Evolutionary conservation across 2,329 filamentous ascomycete genomes (phyloP), one percentile per base, ranked within the genome.

Genomic region (Phialocephala subalpina): DNA sequence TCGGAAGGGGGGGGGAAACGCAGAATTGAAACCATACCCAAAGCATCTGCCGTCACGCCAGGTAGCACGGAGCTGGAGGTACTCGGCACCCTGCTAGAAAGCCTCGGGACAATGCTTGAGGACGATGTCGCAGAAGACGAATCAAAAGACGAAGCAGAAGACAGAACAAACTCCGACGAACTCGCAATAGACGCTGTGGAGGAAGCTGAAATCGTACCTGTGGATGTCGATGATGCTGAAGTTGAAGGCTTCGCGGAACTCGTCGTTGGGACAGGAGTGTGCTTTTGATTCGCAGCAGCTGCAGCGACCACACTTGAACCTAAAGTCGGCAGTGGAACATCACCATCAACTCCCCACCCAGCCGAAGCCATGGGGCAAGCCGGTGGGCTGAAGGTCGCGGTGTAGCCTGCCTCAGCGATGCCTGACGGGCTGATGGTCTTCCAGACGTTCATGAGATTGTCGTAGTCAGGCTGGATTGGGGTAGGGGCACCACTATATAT

Each of bases 391-490:
- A 89, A 82, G 1, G 80, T 83, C 3, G 89, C 82, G 25, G 84
- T 84, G 79, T 97, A 92, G 36, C 85, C 85, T 1, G 85, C 83
- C 60, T 85, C 84, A 38, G 84, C 82, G 40, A 94, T 85, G 25
- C 92, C 91, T 0, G 86, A 86, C 0, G 93, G 20, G 81, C 84
- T 66, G 52, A 92, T 80, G 2, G 86, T 90, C 5, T 89, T 89
- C 93, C 93, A 97, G 72, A 92, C 89, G 22, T 81, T 83, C 80
- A 89, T 88, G 66, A 97, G 84, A 76, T 95, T 96, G 72, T 82
- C 77, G 76, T 94, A 97, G 75, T 97, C 93, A 0, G 93, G 92
- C 6, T 81, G 82, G 27, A 93, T 82, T 0, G 93, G 91, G 0
- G 84, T 91, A 0, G 93, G 93, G 22, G 84, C 85, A 1, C 83